These are phyloP conservation scores for Xylariales sp. DNA, from an alignment of 2,329 filamentous ascomycete genomes.

Conservation along the genomic window DNA sequence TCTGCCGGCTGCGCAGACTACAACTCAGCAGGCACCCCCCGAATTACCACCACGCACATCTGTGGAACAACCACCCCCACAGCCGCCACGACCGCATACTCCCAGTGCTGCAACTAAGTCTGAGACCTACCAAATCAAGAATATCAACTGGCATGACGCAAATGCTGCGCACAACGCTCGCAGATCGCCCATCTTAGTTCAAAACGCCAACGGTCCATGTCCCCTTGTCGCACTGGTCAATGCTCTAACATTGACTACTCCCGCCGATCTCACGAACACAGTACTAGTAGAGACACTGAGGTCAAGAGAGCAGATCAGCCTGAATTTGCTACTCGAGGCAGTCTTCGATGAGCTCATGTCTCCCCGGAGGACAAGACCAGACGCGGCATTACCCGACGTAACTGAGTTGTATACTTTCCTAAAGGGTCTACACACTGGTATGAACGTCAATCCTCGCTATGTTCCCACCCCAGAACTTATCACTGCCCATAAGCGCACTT, in stretches of 20 bases:
- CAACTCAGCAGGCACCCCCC: conserved; percentile 19
- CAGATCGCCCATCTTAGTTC: conserved; percentile 81
- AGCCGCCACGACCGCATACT: conserved; percentile 35
- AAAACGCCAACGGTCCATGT: conserved; percentile 93
- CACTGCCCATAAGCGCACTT: conserved; percentile 45
- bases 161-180: conserved; percentile 57
- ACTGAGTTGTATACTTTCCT: conserved; percentile 84
- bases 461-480: conserved; percentile 52
- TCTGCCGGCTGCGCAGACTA: background rate
- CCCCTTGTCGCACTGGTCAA: conserved; percentile 91
- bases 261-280: conserved; percentile 55
- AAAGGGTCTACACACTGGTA: conserved; percentile 84
- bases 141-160: conserved; percentile 77
- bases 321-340: conserved; percentile 79
- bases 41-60: conserved; percentile 34
- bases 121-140: conserved; percentile 91
- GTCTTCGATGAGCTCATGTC: conserved; percentile 93
- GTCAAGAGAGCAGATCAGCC: conserved; percentile 79
- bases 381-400: conserved; percentile 73
- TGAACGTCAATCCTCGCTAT: conserved; percentile 96
- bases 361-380: conserved; percentile 57
- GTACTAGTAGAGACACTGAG: conserved; percentile 73
- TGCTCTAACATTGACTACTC: conserved; percentile 79
- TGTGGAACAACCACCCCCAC: conserved; percentile 18
- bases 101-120: conserved; percentile 38